Conservation (phyloP, 2,329 filamentous ascomycete genomes). For the Colletotrichum gigasporum region DNA sequence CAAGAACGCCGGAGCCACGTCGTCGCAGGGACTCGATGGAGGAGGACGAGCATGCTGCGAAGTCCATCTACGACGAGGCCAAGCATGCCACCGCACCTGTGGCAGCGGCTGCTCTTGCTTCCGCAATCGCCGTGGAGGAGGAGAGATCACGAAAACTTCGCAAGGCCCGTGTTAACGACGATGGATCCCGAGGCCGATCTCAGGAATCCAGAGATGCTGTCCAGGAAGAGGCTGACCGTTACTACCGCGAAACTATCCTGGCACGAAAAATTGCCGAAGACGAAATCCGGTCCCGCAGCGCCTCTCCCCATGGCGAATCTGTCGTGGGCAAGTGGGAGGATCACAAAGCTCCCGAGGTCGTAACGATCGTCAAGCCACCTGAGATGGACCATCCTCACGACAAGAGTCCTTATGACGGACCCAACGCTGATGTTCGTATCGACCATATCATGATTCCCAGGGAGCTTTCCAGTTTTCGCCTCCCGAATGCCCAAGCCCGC, state of each 20-base stretch:
- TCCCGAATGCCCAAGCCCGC: conserved; percentile 45
- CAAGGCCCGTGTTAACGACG: conserved; percentile 43
- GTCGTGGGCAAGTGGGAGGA: conserved; percentile 63
- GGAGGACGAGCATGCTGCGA: conserved; percentile 54
- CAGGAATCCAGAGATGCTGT: conserved; percentile 52
- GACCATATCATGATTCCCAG: conserved; percentile 66
- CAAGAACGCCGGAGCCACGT: conserved; percentile 35
- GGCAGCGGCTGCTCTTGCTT: conserved; percentile 55
- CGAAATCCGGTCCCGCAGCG: conserved; percentile 61
- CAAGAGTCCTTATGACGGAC: conserved; percentile 63
- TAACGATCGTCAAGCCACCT: conserved; percentile 65
- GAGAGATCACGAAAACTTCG: conserved; percentile 45
- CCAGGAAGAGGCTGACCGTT: conserved; percentile 65
- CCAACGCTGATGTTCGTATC: conserved; percentile 71
- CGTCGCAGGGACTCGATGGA: conserved; percentile 36
- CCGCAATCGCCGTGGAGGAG: conserved; percentile 55
- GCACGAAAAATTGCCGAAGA: conserved; percentile 64
- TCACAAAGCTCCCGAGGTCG: conserved; percentile 42
- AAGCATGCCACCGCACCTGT: conserved; percentile 59
- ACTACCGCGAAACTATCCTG: conserved; percentile 64
- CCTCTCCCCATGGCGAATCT: conserved; percentile 60
- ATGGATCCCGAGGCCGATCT: conserved; percentile 44
- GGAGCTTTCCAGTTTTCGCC: conserved; percentile 53
- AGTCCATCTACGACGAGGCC: conserved; percentile 54
- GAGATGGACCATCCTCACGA: conserved; percentile 55